phyloP scores from a whole-genome alignment of 345 rosid genomes.

The Salix suchowensis region DNA sequence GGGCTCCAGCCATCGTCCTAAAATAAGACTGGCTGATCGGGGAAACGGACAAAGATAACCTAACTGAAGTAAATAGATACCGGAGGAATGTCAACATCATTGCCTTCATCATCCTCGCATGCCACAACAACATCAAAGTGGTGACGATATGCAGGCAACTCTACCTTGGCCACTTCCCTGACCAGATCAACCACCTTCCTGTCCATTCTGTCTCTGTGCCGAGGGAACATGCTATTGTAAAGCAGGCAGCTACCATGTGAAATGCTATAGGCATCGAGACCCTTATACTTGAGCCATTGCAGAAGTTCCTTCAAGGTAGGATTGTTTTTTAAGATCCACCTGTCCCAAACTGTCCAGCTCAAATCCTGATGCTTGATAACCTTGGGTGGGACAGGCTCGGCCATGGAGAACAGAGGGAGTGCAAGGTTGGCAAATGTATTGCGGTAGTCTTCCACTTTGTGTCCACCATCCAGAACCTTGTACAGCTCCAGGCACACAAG shows the following conservation, averaged over 20 bases:
- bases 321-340: conserved; percentile 71
- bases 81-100: conserved; percentile 84
- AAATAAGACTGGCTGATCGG: background rate
- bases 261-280: conserved; percentile 83
- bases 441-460: conserved; percentile 83
- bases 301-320: conserved; percentile 73
- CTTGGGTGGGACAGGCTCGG: conserved; percentile 95
- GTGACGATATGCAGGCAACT: conserved; percentile 57
- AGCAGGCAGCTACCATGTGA: conserved; percentile 86
- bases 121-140: conserved; percentile 94
- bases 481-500: conserved; percentile 94
- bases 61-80: conserved; percentile 71
- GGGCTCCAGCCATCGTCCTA: background rate
- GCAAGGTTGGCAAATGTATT: conserved; percentile 97
- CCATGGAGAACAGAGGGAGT: conserved; percentile 86
- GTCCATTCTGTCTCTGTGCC: conserved; percentile 81
- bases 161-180: conserved; percentile 76
- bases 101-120: conserved; percentile 79
- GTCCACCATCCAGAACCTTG: conserved; percentile 75
- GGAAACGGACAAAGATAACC: background rate
- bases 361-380: conserved; percentile 72
- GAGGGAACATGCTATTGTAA: conserved; percentile 80
- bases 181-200: conserved; percentile 74
- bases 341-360: conserved; percentile 98
- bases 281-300: conserved; percentile 73